Conservation (phyloP, 495 filamentous ascomycete genomes). For the Physcia stellaris region DNA sequence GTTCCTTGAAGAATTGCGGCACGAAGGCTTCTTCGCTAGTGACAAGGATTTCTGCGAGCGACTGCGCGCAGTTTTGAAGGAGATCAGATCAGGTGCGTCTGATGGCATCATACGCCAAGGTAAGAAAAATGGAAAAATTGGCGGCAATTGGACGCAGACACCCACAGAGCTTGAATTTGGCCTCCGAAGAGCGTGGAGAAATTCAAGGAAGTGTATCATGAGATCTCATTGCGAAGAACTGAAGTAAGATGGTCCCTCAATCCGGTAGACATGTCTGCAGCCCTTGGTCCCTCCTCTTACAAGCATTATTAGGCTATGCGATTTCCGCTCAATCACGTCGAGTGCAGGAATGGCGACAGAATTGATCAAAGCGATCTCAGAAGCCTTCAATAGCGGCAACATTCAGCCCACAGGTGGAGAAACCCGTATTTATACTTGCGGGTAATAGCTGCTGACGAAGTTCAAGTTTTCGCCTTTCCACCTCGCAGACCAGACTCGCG, state of each 20-base stretch:
- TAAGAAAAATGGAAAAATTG: background rate
- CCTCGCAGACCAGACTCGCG: slow-evolving; percentile 9
- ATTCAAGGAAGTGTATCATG: slow-evolving; percentile 21
- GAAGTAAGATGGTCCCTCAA: slow-evolving; percentile 3
- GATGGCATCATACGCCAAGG: slow-evolving; percentile 7
- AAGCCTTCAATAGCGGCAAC: slow-evolving; percentile 16
- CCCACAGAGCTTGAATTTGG: slow-evolving; percentile 15
- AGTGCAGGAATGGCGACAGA: slow-evolving; percentile 13
- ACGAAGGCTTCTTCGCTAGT: slow-evolving; percentile 11
- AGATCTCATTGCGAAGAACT: slow-evolving; percentile 16
- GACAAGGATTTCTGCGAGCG: slow-evolving; percentile 7
- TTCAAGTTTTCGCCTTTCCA: slow-evolving; percentile 16
- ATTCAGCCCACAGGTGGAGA: slow-evolving; percentile 12
- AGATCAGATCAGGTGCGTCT: slow-evolving; percentile 9
- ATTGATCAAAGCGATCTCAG: slow-evolving; percentile 5
- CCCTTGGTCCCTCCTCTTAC: background rate
- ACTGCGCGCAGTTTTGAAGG: slow-evolving; percentile 7
- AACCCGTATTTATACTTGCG: background rate
- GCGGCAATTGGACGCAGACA: slow-evolving; percentile 16
- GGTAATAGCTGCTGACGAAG: background rate
- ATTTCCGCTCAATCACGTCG: slow-evolving; percentile 13
- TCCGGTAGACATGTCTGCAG: background rate
- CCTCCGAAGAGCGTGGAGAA: slow-evolving; percentile 17
- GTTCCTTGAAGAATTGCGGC: slow-evolving; percentile 12
- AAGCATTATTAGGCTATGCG: slow-evolving; percentile 12